Conservation (phyloP, 83 land plant genomes). For the Diphasiastrum complanatum region DNA sequence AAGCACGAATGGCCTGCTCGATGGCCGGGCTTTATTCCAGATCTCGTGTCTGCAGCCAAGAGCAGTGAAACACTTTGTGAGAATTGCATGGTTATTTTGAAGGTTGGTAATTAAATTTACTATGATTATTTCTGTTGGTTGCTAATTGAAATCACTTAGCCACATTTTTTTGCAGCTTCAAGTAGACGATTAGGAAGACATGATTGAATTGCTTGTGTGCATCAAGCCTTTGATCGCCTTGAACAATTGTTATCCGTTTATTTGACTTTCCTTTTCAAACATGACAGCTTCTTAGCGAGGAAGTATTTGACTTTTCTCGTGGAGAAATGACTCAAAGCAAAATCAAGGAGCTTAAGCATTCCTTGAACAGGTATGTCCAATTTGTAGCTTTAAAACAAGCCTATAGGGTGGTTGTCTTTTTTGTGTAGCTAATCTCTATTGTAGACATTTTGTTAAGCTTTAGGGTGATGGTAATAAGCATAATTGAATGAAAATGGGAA, state of each 20-base stretch:
- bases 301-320: constrained; percentile 96
- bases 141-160: background rate
- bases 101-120: constrained; percentile 36
- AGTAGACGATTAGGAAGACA: background rate
- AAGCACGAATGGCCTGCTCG: constrained; percentile 99
- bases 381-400: too few species aligned
- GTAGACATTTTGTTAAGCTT: too few species aligned
- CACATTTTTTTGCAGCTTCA: background rate
- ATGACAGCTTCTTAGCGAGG: constrained; percentile 96
- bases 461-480: too few species aligned
- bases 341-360: constrained; percentile 92
- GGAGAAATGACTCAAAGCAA: constrained; percentile 98
- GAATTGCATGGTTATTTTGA: constrained; percentile 97
- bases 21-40: constrained; percentile 94
- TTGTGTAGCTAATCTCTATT: too few species aligned
- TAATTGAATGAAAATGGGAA: too few species aligned
- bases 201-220: background rate
- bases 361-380: constrained; percentile 81
- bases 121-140: background rate
- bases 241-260: background rate
- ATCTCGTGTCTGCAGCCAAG: constrained; percentile 93
- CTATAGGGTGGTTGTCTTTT: too few species aligned
- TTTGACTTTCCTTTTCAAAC: background rate
- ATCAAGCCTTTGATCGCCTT: background rate
- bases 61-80: constrained; percentile 98